Base-by-base conservation (phyloP, 768 basidiomycete species). In the Hericium rajendrae region DNA sequence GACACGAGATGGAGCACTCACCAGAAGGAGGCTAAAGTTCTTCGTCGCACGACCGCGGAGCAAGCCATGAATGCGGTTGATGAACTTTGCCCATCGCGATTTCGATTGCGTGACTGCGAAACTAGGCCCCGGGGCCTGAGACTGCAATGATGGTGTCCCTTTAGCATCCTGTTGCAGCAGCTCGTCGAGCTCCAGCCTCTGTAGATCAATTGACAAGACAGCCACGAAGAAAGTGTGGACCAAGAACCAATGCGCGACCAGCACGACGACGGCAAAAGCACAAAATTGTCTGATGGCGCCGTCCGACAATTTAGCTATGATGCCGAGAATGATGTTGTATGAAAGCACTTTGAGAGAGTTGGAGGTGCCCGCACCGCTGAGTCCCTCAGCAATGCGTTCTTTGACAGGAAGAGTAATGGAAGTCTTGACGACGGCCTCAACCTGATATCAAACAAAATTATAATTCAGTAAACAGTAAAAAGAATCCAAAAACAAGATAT, bases 241-340 rank as follows among this genome's bases (percentile, higher is more conserved):
- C 59, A 98, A 78, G 73, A 94, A 95, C 93, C 93, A 98, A 69
- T 98, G 94, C 15, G 93, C 94, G 32, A 97, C 88, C 20, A 97
- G 78, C 11, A 97, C 92, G 22, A 97, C 92, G 48, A 93, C 85
- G 0, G 93, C 92, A 68, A 98, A 97, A 3, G 84, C 78, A 69
- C 94, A 95, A 67, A 97, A 95, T 65, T 97, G 92, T 40, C 89
- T 82, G 38, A 94, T 90, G 1, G 91, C 87, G 43, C 91, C 88
- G 15, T 77, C 79, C 48, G 87, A 80, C 65, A 89, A 82, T 48
- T 85, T 73, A 15, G 87, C 86, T 51, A 93, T 84, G 60, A 86
- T 69, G 3, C 87, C 85, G 5, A 95, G 80, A 54, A 94, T 83
- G 32, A 76, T 67, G 66, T 94, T 90, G 69, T 95, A 97, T 10